Conservation (phyloP, 306 rosid genomes). For the Acacia acuminata region DNA sequence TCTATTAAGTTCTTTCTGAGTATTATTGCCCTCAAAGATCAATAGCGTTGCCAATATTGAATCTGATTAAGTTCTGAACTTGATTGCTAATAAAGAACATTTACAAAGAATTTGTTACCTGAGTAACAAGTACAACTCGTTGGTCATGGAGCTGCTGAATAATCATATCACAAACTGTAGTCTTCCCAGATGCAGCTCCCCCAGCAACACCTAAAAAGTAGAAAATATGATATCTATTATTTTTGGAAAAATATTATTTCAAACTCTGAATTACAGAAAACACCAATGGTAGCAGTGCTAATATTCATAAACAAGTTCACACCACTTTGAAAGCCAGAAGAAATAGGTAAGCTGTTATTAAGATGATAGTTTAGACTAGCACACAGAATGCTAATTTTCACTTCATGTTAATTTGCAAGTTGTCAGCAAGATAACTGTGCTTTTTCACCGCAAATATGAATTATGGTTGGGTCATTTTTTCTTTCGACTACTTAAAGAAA, state of each 20-base stretch:
- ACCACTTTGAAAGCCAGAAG: neutral
- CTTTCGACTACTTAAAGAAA: conserved; percentile 18
- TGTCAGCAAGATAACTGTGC: neutral
- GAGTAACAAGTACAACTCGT: conserved; percentile 94
- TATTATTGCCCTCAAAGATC: neutral
- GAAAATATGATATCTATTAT: neutral
- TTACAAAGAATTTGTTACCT: conserved; percentile 49
- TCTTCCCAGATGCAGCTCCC: conserved; percentile 98
- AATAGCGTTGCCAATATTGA: conserved; percentile 1
- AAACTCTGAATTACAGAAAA: neutral
- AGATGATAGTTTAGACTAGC: neutral
- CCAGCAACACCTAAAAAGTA: conserved; percentile 83
- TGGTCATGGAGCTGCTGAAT: conserved; percentile 99
- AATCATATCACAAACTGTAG: conserved; percentile 93
- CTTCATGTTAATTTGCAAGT: conserved; percentile 12
- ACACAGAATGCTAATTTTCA: conserved; percentile 11
- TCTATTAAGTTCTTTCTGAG: neutral
- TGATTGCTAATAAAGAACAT: neutral
- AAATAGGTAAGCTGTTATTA: neutral
- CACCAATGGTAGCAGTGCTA: neutral
- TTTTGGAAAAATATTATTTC: neutral
- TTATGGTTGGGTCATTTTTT: conserved; percentile 13
- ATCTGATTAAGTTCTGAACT: conserved; percentile 21
- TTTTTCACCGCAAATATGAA: neutral
- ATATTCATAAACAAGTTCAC: conserved; percentile 14